phyloP scores from a whole-genome alignment of 2,329 filamentous ascomycete genomes.

The Pyrenophora seminiperda region DNA sequence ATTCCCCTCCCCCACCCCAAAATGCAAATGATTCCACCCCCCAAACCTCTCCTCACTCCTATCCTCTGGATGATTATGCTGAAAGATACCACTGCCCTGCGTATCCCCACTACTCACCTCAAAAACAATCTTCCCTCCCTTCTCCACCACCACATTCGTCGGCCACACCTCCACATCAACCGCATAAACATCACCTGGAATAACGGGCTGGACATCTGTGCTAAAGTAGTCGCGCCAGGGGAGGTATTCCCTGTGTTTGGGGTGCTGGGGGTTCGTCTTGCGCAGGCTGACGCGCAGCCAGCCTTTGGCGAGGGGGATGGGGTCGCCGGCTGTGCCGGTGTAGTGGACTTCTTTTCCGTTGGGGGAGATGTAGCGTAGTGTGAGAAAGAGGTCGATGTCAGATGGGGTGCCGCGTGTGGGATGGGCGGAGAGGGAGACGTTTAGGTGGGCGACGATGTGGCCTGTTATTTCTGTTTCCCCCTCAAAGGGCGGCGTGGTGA shows the following conservation, averaged over 20 bases:
- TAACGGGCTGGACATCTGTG: conserved; percentile 58
- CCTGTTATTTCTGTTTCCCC: conserved; percentile 72
- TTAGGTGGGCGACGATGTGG: conserved; percentile 67
- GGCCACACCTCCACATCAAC: conserved; percentile 70
- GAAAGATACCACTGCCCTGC: conserved; percentile 63
- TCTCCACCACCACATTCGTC: conserved; percentile 62
- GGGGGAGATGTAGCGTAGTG: conserved; percentile 62
- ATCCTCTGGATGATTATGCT: conserved; percentile 58
- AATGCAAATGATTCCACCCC: conserved; percentile 61
- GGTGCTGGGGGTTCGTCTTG: conserved; percentile 58
- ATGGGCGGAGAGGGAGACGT: conserved; percentile 60
- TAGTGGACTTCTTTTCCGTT: conserved; percentile 64
- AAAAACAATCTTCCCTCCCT: conserved; percentile 60
- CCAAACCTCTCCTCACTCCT: conserved; percentile 51
- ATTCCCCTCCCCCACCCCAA: conserved; percentile 56
- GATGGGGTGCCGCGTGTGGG: conserved; percentile 49
- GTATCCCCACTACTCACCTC: conserved; percentile 62
- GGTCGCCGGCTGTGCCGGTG: conserved; percentile 68
- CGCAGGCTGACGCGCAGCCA: conserved; percentile 66
- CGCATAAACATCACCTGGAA: conserved; percentile 60
- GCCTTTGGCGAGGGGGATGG: conserved; percentile 66
- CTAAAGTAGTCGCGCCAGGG: conserved; percentile 65
- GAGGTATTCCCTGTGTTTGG: conserved; percentile 59
- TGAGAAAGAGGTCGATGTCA: conserved; percentile 69
- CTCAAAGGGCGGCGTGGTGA: conserved; percentile 63